Percentiles rank a stretch among this genome's conserved stretches.
These are phyloP conservation scores for Adansonia digitata DNA, from an alignment of 345 rosid genomes.

Conservation along the genomic window DNA sequence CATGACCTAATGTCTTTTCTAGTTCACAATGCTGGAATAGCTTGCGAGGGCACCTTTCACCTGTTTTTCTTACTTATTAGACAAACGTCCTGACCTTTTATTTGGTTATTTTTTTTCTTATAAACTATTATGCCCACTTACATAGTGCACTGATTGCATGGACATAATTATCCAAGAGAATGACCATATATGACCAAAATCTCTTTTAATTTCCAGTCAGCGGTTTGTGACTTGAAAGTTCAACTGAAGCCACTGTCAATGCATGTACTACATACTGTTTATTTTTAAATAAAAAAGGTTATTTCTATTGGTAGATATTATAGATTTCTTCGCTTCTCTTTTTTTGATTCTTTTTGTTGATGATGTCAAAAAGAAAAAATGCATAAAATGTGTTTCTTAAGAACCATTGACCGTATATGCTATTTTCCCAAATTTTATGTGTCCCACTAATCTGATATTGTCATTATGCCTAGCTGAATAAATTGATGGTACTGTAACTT, in stretches of 20 bases:
- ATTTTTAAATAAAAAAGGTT: background rate
- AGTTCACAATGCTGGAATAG: background rate
- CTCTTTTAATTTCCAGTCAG: conserved; percentile 52
- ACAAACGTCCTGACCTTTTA: background rate
- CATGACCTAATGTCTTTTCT: background rate
- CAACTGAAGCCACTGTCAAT: conserved; percentile 96
- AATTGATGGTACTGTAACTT: background rate
- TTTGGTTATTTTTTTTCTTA: background rate
- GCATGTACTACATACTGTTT: conserved; percentile 53
- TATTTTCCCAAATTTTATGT: background rate
- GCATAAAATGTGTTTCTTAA: background rate
- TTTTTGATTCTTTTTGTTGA: background rate
- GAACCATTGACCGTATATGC: background rate
- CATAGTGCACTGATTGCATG: background rate
- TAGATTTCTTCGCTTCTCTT: background rate
- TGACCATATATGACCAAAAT: background rate
- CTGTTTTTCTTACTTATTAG: background rate
- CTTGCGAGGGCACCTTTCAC: background rate
- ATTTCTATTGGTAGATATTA: background rate
- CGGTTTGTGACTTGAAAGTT: conserved; percentile 82
- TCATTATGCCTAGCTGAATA: background rate
- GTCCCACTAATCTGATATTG: background rate
- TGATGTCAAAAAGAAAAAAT: background rate
- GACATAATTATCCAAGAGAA: background rate
- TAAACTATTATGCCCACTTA: background rate